Evolutionary conservation across 2,329 filamentous ascomycete species (phyloP).

Genomic region (Aureobasidium vineae): DNA sequence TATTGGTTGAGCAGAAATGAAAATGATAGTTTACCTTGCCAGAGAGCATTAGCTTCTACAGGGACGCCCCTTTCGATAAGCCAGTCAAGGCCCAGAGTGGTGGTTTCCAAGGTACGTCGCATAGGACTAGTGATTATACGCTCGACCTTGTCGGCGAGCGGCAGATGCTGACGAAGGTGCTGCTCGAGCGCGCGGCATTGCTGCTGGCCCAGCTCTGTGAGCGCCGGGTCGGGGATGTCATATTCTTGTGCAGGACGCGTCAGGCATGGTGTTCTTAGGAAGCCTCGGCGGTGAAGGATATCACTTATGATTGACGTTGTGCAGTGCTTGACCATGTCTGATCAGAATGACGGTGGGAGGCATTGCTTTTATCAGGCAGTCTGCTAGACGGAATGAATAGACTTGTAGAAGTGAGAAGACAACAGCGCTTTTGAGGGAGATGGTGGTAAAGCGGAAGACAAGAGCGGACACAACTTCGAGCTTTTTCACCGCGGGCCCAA

Average conservation of each 20-base stretch:
- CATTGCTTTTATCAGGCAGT: conserved; percentile 34
- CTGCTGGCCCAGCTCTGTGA: conserved; percentile 44
- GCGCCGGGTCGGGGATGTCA: conserved; percentile 44
- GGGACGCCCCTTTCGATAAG: conserved; percentile 55
- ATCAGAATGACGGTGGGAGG: conserved; percentile 49
- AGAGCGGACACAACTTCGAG: not conserved
- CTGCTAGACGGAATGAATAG: not conserved
- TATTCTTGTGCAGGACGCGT: conserved; percentile 36
- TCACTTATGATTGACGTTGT: conserved; percentile 43
- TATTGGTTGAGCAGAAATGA: not conserved
- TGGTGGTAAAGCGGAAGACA: not conserved
- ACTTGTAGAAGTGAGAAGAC: not conserved
- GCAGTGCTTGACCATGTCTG: conserved; percentile 48
- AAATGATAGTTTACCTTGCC: conserved; percentile 56
- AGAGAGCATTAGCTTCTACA: conserved; percentile 59
- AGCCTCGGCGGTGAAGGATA: conserved; percentile 10
- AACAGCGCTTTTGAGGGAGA: not conserved
- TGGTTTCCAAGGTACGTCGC: conserved; percentile 64
- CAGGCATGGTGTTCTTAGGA: not conserved
- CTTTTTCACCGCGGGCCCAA: conserved; percentile 12
- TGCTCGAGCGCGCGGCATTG: conserved; percentile 45
- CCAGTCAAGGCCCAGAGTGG: conserved; percentile 58
- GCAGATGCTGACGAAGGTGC: conserved; percentile 39
- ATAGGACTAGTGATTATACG: conserved; percentile 64
- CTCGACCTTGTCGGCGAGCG: conserved; percentile 48